Conservation (phyloP, 805 yeast species). For the Candida multigemmis region DNA sequence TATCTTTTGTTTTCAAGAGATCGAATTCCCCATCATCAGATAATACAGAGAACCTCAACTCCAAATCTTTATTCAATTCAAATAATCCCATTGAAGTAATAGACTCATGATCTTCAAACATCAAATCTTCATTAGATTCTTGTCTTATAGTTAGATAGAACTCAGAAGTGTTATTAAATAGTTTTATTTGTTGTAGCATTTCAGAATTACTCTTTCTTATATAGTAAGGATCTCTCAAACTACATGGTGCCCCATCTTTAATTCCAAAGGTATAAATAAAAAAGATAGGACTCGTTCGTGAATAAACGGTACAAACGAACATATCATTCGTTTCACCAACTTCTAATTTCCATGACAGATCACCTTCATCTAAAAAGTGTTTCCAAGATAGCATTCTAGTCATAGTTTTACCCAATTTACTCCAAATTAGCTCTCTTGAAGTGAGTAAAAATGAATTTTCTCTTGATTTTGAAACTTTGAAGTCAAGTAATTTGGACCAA, state of each 20-base stretch:
- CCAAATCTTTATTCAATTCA: too few relatives aligned
- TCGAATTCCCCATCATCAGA: too few relatives aligned
- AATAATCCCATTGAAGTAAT: too few relatives aligned
- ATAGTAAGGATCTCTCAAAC: constrained; percentile 22
- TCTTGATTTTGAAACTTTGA: constrained; percentile 6
- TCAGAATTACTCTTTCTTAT: constrained; percentile 5
- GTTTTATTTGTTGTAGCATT: constrained; percentile 7
- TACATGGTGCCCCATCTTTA: constrained; percentile 15
- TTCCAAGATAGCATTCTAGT: constrained; percentile 60
- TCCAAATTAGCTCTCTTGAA: constrained; percentile 54
- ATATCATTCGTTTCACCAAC: constrained; percentile 13
- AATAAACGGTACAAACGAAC: constrained; percentile 16
- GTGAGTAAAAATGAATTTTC: constrained; percentile 48
- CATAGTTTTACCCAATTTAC: constrained; percentile 23
- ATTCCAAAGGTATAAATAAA: constrained; percentile 23
- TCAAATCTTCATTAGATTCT: too few relatives aligned
- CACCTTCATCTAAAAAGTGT: constrained; percentile 50
- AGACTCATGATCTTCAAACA: too few relatives aligned
- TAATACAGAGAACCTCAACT: too few relatives aligned
- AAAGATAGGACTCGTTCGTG: constrained; percentile 18
- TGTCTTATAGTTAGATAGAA: too few relatives aligned
- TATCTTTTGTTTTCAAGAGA: too few relatives aligned
- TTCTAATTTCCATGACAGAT: constrained; percentile 40
- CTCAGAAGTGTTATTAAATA: too few relatives aligned
- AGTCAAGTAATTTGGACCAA: constrained; percentile 46